phyloP scores from a whole-genome alignment of 352 stramenopile species.

The Pythium sp. region DNA sequence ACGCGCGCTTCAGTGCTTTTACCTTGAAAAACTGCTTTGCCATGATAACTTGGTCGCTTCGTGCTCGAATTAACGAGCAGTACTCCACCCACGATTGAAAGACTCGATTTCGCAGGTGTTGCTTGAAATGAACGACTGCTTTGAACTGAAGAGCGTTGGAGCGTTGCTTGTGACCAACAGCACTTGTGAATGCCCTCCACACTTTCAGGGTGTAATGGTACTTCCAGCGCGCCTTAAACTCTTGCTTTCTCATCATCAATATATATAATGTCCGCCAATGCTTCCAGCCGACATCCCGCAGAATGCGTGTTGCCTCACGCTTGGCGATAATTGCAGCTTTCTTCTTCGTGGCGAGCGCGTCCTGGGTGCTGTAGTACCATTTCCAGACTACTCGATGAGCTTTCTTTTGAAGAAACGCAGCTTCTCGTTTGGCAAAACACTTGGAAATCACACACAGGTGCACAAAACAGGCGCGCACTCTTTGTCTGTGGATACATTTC shows the following conservation, averaged over 20 bases:
- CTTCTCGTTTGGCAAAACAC: background rate
- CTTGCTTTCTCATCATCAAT: background rate
- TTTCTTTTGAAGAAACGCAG: background rate
- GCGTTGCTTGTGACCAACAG: background rate
- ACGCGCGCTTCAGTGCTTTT: background rate
- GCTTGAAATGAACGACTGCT: background rate
- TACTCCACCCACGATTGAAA: background rate
- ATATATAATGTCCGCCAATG: conserved; percentile 5
- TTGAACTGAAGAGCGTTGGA: background rate
- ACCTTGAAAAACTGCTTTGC: background rate
- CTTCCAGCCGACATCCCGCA: conserved; percentile 2
- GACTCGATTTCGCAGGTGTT: background rate
- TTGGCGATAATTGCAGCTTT: background rate
- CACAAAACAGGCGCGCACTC: background rate
- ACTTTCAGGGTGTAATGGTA: background rate
- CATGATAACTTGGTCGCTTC: background rate
- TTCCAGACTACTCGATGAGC: conserved; percentile 1
- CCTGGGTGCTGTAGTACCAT: background rate
- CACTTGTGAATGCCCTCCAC: conserved; percentile 3
- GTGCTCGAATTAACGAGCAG: background rate
- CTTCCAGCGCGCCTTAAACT: background rate
- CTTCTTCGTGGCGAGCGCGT: background rate
- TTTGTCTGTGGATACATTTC: conserved; percentile 3
- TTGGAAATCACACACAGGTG: background rate
- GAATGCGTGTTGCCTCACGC: background rate